These are phyloP conservation scores for Anacardium occidentale DNA, from an alignment of 345 rosid genomes.

Conservation along the genomic window DNA sequence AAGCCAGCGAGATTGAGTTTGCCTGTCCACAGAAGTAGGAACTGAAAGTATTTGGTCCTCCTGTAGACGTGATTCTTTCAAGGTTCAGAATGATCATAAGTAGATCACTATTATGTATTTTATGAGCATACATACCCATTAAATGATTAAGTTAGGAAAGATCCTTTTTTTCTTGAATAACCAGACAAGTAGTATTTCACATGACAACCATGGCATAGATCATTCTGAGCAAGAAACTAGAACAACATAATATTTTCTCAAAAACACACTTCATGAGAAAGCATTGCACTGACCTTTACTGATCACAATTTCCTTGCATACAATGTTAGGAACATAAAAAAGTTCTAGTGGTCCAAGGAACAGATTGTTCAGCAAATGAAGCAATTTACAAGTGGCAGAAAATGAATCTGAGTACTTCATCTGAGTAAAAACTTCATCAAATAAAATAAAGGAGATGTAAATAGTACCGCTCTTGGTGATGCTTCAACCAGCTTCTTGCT, in stretches of 20 bases:
- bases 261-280: not conserved
- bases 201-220: not conserved
- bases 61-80: constrained; percentile 36
- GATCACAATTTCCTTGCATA: not conserved
- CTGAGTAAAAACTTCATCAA: not conserved
- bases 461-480: constrained; percentile 39
- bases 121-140: not conserved
- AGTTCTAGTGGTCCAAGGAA: not conserved
- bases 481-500: constrained; percentile 35
- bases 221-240: not conserved
- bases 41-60: constrained; percentile 37
- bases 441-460: not conserved
- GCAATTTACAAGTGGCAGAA: not conserved
- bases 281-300: not conserved
- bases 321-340: not conserved
- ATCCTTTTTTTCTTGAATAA: too few relatives aligned
- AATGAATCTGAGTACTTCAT: not conserved
- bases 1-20: constrained; percentile 44
- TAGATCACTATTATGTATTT: not conserved
- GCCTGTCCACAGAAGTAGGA: constrained; percentile 26
- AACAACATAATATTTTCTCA: not conserved
- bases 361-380: not conserved
- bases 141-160: not conserved
- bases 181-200: not conserved
- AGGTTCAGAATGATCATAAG: constrained; percentile 16